These are phyloP conservation scores for Claviceps arundinis DNA, from an alignment of 2,329 filamentous ascomycete species.

Conservation along the genomic window DNA sequence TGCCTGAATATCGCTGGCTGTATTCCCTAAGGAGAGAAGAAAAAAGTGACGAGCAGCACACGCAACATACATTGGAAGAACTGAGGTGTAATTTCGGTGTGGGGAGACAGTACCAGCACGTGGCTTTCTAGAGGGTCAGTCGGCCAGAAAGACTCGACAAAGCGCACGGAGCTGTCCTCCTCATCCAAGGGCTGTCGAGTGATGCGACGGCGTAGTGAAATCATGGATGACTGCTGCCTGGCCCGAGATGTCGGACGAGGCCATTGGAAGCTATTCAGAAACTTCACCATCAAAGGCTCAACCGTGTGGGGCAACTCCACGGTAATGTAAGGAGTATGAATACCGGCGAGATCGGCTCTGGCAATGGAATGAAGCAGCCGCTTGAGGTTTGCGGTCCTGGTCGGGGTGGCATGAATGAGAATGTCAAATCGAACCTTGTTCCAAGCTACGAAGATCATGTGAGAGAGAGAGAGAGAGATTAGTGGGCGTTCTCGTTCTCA, in stretches of 20 bases:
- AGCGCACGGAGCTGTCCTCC: conserved; percentile 59
- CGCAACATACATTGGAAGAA: conserved; percentile 60
- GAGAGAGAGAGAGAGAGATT: no score
- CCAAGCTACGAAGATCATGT: conserved; percentile 44
- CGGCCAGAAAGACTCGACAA: conserved; percentile 84
- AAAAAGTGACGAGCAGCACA: background rate
- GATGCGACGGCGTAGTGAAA: conserved; percentile 67
- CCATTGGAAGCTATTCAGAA: conserved; percentile 54
- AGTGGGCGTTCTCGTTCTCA: background rate
- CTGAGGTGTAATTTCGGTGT: conserved; percentile 63
- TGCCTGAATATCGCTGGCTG: no score
- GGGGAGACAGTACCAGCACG: conserved; percentile 71
- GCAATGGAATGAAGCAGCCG: conserved; percentile 65
- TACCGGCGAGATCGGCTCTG: conserved; percentile 60
- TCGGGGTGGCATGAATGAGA: conserved; percentile 60
- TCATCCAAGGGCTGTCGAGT: conserved; percentile 43
- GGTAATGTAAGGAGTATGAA: conserved; percentile 59
- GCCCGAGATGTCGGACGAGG: conserved; percentile 33
- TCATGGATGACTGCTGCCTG: conserved; percentile 32
- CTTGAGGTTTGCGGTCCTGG: conserved; percentile 60
- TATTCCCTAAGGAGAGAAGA: background rate
- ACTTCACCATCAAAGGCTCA: conserved; percentile 50
- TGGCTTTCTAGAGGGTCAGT: conserved; percentile 49
- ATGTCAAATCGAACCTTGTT: conserved; percentile 69
- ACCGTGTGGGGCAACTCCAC: conserved; percentile 67